Evolutionary conservation across 2,329 filamentous ascomycete species (phyloP), one percentile per base, ranked within the genome.

Genomic region (Claviceps sp.): DNA sequence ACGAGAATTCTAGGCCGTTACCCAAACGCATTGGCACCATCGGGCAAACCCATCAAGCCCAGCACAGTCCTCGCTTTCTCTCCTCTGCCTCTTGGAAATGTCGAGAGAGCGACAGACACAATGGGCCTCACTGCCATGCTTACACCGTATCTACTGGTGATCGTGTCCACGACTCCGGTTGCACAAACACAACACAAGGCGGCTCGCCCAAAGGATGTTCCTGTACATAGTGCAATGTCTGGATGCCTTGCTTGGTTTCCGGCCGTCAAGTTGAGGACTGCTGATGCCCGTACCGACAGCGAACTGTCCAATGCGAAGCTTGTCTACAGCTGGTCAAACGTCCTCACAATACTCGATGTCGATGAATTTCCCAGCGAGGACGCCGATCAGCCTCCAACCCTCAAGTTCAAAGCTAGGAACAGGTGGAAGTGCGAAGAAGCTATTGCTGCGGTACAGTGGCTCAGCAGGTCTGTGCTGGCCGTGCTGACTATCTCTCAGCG

Each of bases 201-300:
- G 20, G 82, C 88, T 2, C 78, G 93, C 26, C 91, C 93, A 4
- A 97, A 94, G 63, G 91, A 97, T 57, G 81, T 97, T 9, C 82
- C 82, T 29, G 86, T 88, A 1, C 91, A 98, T 64, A 88, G 89
- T 62, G 83, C 91, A 17, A 83, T 98, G 77, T 96, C 87, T 48
- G 94, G 91, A 2, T 95, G 91, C 60, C 69, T 98, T 48, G 89
- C 93, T 37, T 98, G 93, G 93, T 98, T 98, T 63, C 93, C 93
- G 2, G 89, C 90, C 2, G 93, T 98, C 45, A 93, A 87, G 62
- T 73, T 98, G 44, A 97, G 97, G 66, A 79, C 80, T 16, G 78
- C 81, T 9, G 83, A 88, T 55, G 72, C 79, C 1, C 75, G 78
- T 46, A 80, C 79, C 0, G 82, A 80, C 5, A 85, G 82, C 59